Conservation (phyloP, 306 rosid genomes). For the Hippophae gyantsensis region DNA sequence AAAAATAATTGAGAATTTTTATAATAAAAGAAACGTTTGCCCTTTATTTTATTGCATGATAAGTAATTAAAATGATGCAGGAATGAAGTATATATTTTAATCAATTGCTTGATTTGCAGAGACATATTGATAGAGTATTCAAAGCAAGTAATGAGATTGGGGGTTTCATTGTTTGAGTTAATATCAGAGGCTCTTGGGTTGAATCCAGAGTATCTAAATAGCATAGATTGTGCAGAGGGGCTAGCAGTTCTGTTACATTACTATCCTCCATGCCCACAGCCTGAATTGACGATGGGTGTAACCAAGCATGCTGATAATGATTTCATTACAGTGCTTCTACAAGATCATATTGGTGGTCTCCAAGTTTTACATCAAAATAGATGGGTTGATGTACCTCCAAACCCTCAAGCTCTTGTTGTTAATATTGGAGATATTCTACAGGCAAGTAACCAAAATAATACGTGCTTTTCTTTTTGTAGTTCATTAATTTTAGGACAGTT, state of each 20-base stretch:
- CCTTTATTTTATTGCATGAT: too few relatives aligned
- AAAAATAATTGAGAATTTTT: too few relatives aligned
- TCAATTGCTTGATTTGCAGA: constrained; percentile 8
- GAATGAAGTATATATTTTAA: too few relatives aligned
- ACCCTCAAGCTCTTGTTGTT: constrained; percentile 13
- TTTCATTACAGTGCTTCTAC: constrained; percentile 23
- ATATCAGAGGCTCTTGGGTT: constrained; percentile 25
- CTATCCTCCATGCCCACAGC: constrained; percentile 33
- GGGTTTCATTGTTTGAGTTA: constrained; percentile 9
- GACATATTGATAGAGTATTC: constrained; percentile 17
- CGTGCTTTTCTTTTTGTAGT: not conserved
- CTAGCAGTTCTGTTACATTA: constrained; percentile 7
- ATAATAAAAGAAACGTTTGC: too few relatives aligned
- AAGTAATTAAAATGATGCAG: too few relatives aligned
- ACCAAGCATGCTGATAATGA: constrained; percentile 12
- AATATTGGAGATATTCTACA: constrained; percentile 28
- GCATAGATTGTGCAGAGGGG: constrained; percentile 17
- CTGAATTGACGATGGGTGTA: constrained; percentile 16
- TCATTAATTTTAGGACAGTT: too few relatives aligned
- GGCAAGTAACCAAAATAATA: constrained; percentile 5
- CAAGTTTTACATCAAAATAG: constrained; percentile 10
- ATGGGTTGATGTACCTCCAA: constrained; percentile 20
- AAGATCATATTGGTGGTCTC: constrained; percentile 33
- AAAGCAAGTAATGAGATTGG: constrained; percentile 11
- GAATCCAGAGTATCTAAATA: constrained; percentile 7